Base-by-base conservation (phyloP, 768 basidiomycete species). In the Agrocybe pediades region DNA sequence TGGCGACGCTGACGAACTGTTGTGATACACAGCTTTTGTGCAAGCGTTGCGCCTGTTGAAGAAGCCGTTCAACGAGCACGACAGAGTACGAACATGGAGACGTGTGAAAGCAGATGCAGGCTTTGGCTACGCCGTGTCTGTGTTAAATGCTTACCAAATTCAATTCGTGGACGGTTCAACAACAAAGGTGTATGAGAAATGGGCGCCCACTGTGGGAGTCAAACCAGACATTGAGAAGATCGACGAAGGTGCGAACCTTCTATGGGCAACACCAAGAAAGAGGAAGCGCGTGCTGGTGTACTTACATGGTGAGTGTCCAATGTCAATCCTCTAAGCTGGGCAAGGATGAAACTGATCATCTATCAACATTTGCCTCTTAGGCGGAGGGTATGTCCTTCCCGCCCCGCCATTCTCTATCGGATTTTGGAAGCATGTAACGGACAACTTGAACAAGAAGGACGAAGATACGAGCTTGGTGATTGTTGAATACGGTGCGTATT, bases 401-500 rank as follows among this genome's bases (percentile, higher is more conserved):
- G 54, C 56, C 24, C 33, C 33, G 23, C 48, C 45, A 15, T 46
- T 49, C 40, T 41, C 50, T 13, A 30, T 56, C 13, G 41, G 49
- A 9, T 60, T 53, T 26, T 46, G 53, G 41, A 40, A 50, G 40
- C 46, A 50, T 21, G 49, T 58, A 24, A 33, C 45, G 4, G 53
- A 53, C n/a, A 45, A 21, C 8, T 48, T 64, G 13, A 49, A 50
- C 19, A 43, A 55, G 25, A 53, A 44, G 6, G 60, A 54, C 13
- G 50, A 58, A 24, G 50, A 58, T 30, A 54, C 45, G 30, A 53
- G 56, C 26, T 19, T 62, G 13, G 60, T 53, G 9, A 23, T 62
- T 43, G 43, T 64, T 11, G 60, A 57, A 27, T 64, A 64, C 41
- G 52, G 63, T 64, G 27, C 46, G 60, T 40, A 9, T n/a, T n/a